These are phyloP conservation scores for Verticillium longisporum DNA, from an alignment of 2,329 filamentous ascomycete genomes.

Conservation along the genomic window DNA sequence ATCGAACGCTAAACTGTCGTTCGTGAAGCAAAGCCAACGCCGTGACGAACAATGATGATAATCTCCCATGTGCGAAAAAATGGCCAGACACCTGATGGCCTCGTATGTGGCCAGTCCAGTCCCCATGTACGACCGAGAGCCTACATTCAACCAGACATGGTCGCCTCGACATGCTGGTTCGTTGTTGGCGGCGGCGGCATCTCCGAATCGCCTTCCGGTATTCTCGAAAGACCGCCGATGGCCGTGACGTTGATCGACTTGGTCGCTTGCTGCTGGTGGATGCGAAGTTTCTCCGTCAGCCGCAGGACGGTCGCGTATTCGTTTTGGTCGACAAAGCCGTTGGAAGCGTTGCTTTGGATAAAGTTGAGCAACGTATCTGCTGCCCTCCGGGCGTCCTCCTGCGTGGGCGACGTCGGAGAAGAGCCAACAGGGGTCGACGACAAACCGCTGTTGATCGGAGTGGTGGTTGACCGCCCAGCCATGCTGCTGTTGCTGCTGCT, in stretches of 20 bases:
- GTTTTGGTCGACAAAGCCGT: constrained; percentile 64
- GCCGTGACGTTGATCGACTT: constrained; percentile 19
- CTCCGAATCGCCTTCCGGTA: constrained; percentile 51
- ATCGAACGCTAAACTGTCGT: neutral
- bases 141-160: constrained; percentile 21
- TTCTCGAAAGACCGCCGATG: constrained; percentile 45
- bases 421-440: constrained; percentile 40
- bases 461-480: constrained; percentile 27
- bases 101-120: neutral
- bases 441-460: constrained; percentile 19
- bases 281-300: constrained; percentile 76
- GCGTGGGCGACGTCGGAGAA: constrained; percentile 61
- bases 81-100: neutral
- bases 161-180: constrained; percentile 24
- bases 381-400: constrained; percentile 79
- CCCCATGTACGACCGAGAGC: neutral
- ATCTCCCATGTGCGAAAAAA: neutral
- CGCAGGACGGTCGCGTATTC: constrained; percentile 75
- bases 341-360: constrained; percentile 62
- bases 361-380: constrained; percentile 77
- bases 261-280: constrained; percentile 45
- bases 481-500: constrained; percentile 45
- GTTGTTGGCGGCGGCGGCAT: constrained; percentile 21
- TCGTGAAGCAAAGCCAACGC: neutral
- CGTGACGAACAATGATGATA: neutral